Base-by-base conservation (phyloP, 257 asterid genomes). In the Parsonsia alboflavescens region DNA sequence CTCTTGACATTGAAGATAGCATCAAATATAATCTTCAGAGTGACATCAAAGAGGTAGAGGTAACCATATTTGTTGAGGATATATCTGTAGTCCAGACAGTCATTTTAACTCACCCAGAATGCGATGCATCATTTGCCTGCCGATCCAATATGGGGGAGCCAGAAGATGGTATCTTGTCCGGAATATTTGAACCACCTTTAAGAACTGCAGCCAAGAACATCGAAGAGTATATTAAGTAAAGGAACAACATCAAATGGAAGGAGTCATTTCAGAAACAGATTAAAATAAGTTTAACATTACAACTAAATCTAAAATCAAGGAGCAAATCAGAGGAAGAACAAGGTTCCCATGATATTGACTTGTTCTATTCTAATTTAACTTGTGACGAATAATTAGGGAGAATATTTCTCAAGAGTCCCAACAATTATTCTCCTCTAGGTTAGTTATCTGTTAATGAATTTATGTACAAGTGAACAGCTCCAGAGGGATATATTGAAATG, bases 151-250 rank as follows among this genome's bases (percentile, higher is more conserved):
- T 71, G 75, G 93, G 88, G 59, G 92, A 84, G 82, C 87, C 73
- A 73, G 96, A 80, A 70, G 96, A 81, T 19, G 91, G 89, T 50
- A 84, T 76, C 84, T 95, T 95, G 65, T 95, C 99, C 0, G 96
- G 96, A 72, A 91, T 80, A 74, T 91, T 92, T 72, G 99, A 84
- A 84, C 73, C 86, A 80, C 98, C 97, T 87, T 92, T 95, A 81
- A 92, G 81, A 76, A 95, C 97, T 95, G 97, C 87, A 90, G 17
- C 17, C 45, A 53, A 66, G 48, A 64, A 61, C 50, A 65, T 53
- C 54, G n/a, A 53, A 7, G 0, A 69, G 70, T 33, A 33, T 10
- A 39, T 28, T 49, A 76, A 16, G 17, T 26, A 19, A 73, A 17
- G 64, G 22, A 1, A 26, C 12, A 57, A 30, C 2, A 73, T 42